These are phyloP conservation scores for Colletotrichum somersetense DNA, from an alignment of 2,329 filamentous ascomycete species.

Conservation along the genomic window DNA sequence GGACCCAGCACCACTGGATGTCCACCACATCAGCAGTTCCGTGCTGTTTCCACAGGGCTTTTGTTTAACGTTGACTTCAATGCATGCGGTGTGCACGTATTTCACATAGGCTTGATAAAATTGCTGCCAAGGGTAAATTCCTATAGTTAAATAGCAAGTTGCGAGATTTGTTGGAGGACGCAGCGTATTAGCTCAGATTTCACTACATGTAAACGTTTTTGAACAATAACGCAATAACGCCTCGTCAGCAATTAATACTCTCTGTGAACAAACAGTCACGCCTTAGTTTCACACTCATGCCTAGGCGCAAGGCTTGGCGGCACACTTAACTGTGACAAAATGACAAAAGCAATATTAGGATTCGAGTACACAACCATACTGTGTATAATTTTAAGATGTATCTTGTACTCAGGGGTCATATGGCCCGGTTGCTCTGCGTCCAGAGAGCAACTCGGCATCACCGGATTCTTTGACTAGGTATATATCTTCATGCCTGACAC, in stretches of 20 bases:
- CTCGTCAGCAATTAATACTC: background rate
- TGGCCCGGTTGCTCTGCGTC: conserved; percentile 62
- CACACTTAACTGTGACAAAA: background rate
- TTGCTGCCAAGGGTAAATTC: no score
- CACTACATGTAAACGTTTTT: background rate
- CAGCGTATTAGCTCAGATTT: background rate
- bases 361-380: background rate
- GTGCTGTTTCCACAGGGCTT: background rate
- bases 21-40: background rate
- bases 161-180: no score
- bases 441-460: conserved; percentile 67
- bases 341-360: background rate
- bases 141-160: no score
- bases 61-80: background rate
- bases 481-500: conserved; percentile 73
- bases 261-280: background rate
- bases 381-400: background rate
- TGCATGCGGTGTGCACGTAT: no score
- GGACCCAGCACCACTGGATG: background rate
- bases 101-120: rapidly evolving
- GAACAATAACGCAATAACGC: background rate
- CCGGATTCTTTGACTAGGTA: conserved; percentile 67
- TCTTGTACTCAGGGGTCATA: conserved; percentile 60
- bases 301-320: background rate
- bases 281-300: background rate